These are phyloP conservation scores for Groenewaldozyma sp. DNA, from an alignment of 1,139 yeast genomes.

Conservation along the genomic window DNA sequence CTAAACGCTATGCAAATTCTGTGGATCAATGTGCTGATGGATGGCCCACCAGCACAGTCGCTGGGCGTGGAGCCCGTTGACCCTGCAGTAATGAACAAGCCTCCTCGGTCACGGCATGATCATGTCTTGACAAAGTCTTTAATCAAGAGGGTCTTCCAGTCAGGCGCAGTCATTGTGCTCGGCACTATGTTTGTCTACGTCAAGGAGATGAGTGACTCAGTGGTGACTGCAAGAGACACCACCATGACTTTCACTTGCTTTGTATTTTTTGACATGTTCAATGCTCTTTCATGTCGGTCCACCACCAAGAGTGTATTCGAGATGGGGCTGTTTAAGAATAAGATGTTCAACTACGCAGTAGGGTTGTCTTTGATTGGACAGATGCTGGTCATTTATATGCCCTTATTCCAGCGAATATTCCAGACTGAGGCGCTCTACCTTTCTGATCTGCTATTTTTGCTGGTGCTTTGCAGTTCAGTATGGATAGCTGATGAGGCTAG, in stretches of 20 bases:
- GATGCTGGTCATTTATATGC: slow-evolving; percentile 82
- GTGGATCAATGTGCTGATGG: slow-evolving; percentile 97
- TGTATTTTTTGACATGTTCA: slow-evolving; percentile 91
- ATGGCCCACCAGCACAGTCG: slow-evolving; percentile 98
- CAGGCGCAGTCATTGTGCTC: slow-evolving; percentile 56
- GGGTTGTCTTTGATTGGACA: slow-evolving; percentile 89
- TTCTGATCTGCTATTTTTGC: slow-evolving; percentile 55
- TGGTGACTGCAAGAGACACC: slow-evolving; percentile 85
- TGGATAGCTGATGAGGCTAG: slow-evolving; percentile 77
- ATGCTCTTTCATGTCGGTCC: slow-evolving; percentile 88
- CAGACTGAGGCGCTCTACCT: slow-evolving; percentile 83
- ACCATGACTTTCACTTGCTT: slow-evolving; percentile 99
- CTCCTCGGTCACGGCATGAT: slow-evolving; percentile 82
- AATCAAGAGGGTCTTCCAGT: slow-evolving; percentile 61
- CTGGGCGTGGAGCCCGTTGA: slow-evolving; percentile 97
- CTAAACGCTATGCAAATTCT: slow-evolving; percentile 96
- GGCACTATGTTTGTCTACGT: slow-evolving; percentile 85
- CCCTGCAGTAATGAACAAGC: slow-evolving; percentile 86
- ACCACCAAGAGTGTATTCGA: slow-evolving; percentile 71
- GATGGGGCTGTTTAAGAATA: slow-evolving; percentile 63
- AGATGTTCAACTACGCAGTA: slow-evolving; percentile 89
- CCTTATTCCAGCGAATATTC: slow-evolving; percentile 83
- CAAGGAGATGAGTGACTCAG: slow-evolving; percentile 73
- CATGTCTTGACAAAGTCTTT: slow-evolving; percentile 65
- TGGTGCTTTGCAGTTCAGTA: slow-evolving; percentile 64